phyloP scores from a whole-genome alignment of 2,329 filamentous ascomycete genomes.

The Pseudogymnoascus sp. region DNA sequence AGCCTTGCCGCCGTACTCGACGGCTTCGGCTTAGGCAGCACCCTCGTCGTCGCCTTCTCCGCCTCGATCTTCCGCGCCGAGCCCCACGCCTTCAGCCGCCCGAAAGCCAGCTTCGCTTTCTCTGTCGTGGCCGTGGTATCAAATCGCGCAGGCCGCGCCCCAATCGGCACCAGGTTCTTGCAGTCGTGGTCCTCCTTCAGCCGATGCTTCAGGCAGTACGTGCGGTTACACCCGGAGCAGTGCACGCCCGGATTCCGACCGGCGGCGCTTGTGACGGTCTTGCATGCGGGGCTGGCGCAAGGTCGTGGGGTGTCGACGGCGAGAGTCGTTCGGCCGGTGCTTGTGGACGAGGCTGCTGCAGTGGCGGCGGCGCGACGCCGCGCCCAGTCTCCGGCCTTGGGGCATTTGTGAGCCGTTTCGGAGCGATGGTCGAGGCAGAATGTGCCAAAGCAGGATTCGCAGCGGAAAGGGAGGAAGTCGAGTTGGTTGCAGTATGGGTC shows the following conservation, averaged over 20 bases:
- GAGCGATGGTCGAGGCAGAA: slow-evolving; percentile 92
- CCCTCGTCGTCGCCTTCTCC: slow-evolving; percentile 32
- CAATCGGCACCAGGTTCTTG: slow-evolving; percentile 58
- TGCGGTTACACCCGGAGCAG: slow-evolving; percentile 61
- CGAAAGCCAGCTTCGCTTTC: slow-evolving; percentile 65
- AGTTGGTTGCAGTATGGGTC: slow-evolving; percentile 86
- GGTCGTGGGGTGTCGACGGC: slow-evolving; percentile 54
- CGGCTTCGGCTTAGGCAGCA: slow-evolving; percentile 55
- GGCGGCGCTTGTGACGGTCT: slow-evolving; percentile 56
- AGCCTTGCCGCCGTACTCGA: slow-evolving; percentile 55
- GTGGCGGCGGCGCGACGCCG: slow-evolving; percentile 45
- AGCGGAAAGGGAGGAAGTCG: slow-evolving; percentile 91
- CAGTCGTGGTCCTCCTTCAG: slow-evolving; percentile 78
- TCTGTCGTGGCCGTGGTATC: slow-evolving; percentile 44
- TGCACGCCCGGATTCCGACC: slow-evolving; percentile 51
- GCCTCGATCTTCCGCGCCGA: slow-evolving; percentile 60
- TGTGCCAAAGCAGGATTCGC: slow-evolving; percentile 75
- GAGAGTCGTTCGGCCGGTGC: slow-evolving; percentile 38
- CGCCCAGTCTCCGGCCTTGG: slow-evolving; percentile 54
- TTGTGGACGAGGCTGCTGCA: slow-evolving; percentile 43
- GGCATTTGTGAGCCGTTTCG: slow-evolving; percentile 69
- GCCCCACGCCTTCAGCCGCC: slow-evolving; percentile 72
- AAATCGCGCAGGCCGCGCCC: slow-evolving; percentile 38
- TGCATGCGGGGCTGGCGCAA: slow-evolving; percentile 59
- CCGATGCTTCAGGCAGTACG: slow-evolving; percentile 72